Base-by-base conservation (phyloP, 1,284 basidiomycete species). In the Heterobasidion annosum region DNA sequence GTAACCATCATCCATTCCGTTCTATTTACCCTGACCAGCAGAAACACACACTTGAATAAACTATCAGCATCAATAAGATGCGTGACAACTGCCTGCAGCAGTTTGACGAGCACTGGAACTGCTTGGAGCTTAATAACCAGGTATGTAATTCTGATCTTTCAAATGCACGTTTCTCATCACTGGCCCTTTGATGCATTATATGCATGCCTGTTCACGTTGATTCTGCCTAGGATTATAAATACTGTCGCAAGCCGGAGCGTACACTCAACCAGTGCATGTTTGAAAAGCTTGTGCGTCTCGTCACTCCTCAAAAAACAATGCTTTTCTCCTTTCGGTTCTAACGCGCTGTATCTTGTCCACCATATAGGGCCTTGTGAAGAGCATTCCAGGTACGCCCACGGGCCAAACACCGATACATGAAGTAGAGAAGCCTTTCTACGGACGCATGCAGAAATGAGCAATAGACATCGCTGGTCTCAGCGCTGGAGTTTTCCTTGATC, bases 41-140 rank as follows among this genome's bases (percentile, higher is more conserved):
- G 45, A 12, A 13, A 40, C 43, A 25, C 32, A 46, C 45, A 19
- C 32, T 19, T 33, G 7, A 40, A 40, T 40, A 12, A n/a, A 8
- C 25, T 4, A 16, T 34, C 40, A 98, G 96, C 59, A 93, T 99
- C 60, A 80, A 74, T 58, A 98, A 97, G 78, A 87, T 99, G 79
- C 79, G 93, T 59, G 91, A 96, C 70, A 91, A 90, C 71, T 99
- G 97, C 69, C 69, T 89, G 59, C 76, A 84, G 59, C 85, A 95
- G 67, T 99, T 94, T 67, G 86, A 98, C 62, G 80, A 83, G 18
- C 97, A 99, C 70, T 99, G 93, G 93, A 77, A 88, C 60, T 99
- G 97, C 70, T 73, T 99, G 60, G 97, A 99, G 72, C 75, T 79
- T 67, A 91, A 95, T 73, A 99, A 99, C 76, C 96, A 99, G 73